Base-by-base conservation (phyloP, 176 grass and related monocot species). In the Musa beccarii region DNA sequence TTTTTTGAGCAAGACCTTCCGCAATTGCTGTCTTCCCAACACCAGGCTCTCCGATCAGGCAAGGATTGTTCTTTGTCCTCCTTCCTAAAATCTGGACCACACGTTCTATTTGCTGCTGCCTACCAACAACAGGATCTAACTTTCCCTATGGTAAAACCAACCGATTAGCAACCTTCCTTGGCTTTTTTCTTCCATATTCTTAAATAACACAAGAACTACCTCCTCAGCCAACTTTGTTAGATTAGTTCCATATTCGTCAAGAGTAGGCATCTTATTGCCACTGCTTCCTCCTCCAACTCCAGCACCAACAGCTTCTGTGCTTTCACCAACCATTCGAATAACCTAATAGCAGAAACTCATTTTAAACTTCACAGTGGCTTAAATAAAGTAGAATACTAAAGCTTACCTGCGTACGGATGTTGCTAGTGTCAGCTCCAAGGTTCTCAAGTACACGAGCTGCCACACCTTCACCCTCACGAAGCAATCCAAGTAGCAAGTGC, bases 11-110 rank as follows among this genome's bases (percentile, higher is more conserved):
- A 75, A 96, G 92, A 51, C 92, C 92, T 81, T 96, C 92, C 11
- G 92, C 92, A 81, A 96, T 89, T 77, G 92, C 92, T 59, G 92
- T 96, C 72, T 96, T 96, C 21, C 92, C 92, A 68, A 96, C 92
- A 87, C 92, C 92, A 81, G 92, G 92, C 24, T 92, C 92, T 83
- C 92, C 92, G 85, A 96, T 96, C 70, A 96, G 79, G 68, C 92
- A 96, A 62, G 92, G 92, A 75, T 96, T 96, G 76, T 96, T 96
- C 83, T 96, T 96, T 52, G 92, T 92, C 57, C 92, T 80, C 74
- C 92, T 84, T n/a, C 92, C 89, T 73, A 96, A 78, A 80, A 96
- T 96, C 82, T 96, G 92, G 71, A 84, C 82, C 0, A 96, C 92
- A 76, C 89, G 89, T 79, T 96, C 87, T 79, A 96, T 92, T 78